Base-by-base conservation (phyloP, 345 rosid genomes). In the Acer saccharum region DNA sequence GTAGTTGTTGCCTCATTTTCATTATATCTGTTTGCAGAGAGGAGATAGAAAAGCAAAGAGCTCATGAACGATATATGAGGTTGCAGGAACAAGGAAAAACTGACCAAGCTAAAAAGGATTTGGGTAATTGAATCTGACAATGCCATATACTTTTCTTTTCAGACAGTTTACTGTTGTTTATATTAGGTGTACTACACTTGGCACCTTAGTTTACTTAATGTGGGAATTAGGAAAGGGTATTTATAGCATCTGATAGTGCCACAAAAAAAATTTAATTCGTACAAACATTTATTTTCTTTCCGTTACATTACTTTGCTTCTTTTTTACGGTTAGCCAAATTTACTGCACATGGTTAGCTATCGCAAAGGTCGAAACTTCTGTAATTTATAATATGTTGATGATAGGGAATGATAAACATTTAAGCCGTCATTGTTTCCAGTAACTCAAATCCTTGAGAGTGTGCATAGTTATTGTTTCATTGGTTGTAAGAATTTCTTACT, bases 31-130 rank as follows among this genome's bases (percentile, higher is more conserved):
- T 77, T 48, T 81, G 72, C 86, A 96, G 99, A 80, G 98, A 96
- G 86, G 99, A 94, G 85, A 77, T 96, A 57, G 98, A 96, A 86
- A 96, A 96, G 83, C 97, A 94, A 83, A 89, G 85, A 83, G 97
- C 99, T 81, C 99, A 92, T 62, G 98, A 95, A 87, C 92, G 97
- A 55, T 94, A 91, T 85, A 95, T 95, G 98, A 93, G 86, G 93
- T 88, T 96, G 83, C 99, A 94, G 76, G 99, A 96, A 81, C 99
- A 96, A 78, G 99, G 99, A 65, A 96, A 96, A 88, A 94, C 98
- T 6, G 98, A 96, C 32, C 98, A 92, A 88, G 95, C 98, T 43
- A 89, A 83, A 84, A 96, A 96, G 81, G 98, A 96, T 81, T 86
- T 96, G 77, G 99, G 99, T 90, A 85, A 84, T 75, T 73, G 66